Evolutionary conservation across 768 basidiomycete genomes (phyloP), one percentile per base, ranked within the genome.

Genomic region (Crucibulum laeve): DNA sequence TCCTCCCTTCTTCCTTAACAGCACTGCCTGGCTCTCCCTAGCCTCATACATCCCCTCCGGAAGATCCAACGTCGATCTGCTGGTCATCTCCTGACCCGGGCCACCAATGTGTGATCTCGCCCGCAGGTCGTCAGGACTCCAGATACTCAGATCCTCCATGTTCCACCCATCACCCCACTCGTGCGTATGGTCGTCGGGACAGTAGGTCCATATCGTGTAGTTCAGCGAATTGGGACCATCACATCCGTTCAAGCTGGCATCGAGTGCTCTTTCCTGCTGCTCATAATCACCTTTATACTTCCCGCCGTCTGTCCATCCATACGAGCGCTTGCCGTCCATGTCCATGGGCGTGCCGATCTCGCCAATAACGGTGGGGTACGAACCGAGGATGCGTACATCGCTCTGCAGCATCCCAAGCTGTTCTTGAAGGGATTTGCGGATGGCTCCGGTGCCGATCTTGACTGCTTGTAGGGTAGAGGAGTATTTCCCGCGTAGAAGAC

Each of bases 81-180:
- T 44, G 42, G 32, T 48, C 50, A 5, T 43, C 50, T 21, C 33
- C 47, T 17, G 15, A n/a, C 24, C 37, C 33, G 25, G 28, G n/a
- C 28, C 26, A 15, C 5, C 36, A 35, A 32, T 53, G 39, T 40
- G 48, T 52, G 34, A 48, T 47, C 47, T 49, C 47, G 51, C 58
- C 40, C 55, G 53, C 46, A 81, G 48, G 58, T 97, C 93, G 51
- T 92, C 89, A 3, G 62, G 51, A 52, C 84, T 85, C 89, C 89
- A 97, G 11, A 98, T 49, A 50, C 88, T 91, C 46, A 98, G 61
- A 65, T 98, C 95, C 66, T 99, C 95, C 65, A 89, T 79, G 60
- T 97, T 94, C 95, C 94, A 99, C 1, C 84, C 84, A 63, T 99
- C 95, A 11, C 95, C 92, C 90, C 89, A 96, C 56, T 78, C 69